These are phyloP conservation scores for Wallacemonas sp. DNA, from an alignment of 208 protist genomes.

Conservation along the genomic window DNA sequence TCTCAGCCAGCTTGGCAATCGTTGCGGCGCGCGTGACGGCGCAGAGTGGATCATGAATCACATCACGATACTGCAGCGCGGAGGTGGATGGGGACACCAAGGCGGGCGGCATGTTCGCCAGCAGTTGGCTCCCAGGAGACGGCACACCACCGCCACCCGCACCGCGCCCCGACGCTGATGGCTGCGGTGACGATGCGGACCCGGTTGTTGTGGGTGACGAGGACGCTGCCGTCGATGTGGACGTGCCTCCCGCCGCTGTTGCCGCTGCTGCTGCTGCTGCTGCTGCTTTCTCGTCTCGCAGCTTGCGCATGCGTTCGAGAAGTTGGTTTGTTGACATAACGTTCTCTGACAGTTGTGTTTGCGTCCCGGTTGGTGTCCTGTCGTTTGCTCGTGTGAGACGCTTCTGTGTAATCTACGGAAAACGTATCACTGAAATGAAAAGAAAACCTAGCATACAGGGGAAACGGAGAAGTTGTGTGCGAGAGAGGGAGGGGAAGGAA, in stretches of 20 bases:
- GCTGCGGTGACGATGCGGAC: neutral
- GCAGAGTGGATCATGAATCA: slow-evolving; percentile 1
- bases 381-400: too few species aligned
- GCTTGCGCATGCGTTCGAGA: slow-evolving; percentile 46
- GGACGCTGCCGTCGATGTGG: neutral
- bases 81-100: neutral
- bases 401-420: too few species aligned
- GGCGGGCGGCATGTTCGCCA: neutral
- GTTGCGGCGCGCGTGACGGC: neutral
- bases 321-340: slow-evolving; percentile 21
- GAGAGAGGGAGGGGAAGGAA: too few species aligned
- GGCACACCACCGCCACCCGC: too few species aligned
- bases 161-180: neutral
- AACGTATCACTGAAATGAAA: too few species aligned
- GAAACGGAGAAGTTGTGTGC: slow-evolving; percentile 16
- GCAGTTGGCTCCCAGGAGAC: slow-evolving; percentile 4
- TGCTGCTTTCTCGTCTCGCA: slow-evolving; percentile 36
- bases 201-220: neutral
- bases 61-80: neutral
- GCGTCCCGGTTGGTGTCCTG: too few species aligned
- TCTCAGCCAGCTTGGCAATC: neutral
- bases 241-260: neutral
- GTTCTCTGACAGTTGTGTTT: neutral
- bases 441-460: neutral
- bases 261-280: slow-evolving; percentile 22